Base-by-base conservation (phyloP, 768 basidiomycete species). In the Epithele typhae region DNA sequence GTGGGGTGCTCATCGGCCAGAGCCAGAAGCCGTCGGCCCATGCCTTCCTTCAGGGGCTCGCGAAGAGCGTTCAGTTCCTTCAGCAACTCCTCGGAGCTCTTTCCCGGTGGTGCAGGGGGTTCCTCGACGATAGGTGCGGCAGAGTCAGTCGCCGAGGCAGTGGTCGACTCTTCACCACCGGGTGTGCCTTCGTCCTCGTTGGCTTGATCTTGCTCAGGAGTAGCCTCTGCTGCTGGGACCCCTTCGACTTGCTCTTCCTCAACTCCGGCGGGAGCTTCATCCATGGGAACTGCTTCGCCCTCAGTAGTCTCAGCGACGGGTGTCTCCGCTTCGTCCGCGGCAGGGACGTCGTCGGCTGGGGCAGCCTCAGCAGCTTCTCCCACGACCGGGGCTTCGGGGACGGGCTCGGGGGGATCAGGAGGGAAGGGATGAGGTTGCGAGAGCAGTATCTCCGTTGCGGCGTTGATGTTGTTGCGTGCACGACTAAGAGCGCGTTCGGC, bases 1-100 rank as follows among this genome's bases (percentile, higher is more conserved):
- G 86, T 83, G 3, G 87, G 81, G 58, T 93, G 86, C 52, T 88
- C 82, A 59, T 96, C 93, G 37, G 95, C 82, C 24, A 99, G 76
- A 10, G 72, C 67, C 45, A 99, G 69, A 0, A 91, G 85, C 37
- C 81, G 81, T 15, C 74, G 70, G 37, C 85, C 78, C 51, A 98
- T 73, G 18, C 71, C 71, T 8, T 73, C 71, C 52, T 82, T 80
- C 27, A 93, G 63, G 23, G 79, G 72, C 45, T 87, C 81, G 15
- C 94, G 76, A 17, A 74, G 72, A 24, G 71, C 74, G 39, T 86
- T 76, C 44, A 97, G 68, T 46, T 83, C 79, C 41, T 74, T 74
- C 49, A 75, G 74, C 76, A 80, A 80, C 56, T 86, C 77, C 33
- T 87, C 81, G 2, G 77, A 59, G 36, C 70, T 72, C 64, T 79